Evolutionary conservation across 768 basidiomycete genomes (phyloP).

Genomic region (Brasilioporus rufonigricans): DNA sequence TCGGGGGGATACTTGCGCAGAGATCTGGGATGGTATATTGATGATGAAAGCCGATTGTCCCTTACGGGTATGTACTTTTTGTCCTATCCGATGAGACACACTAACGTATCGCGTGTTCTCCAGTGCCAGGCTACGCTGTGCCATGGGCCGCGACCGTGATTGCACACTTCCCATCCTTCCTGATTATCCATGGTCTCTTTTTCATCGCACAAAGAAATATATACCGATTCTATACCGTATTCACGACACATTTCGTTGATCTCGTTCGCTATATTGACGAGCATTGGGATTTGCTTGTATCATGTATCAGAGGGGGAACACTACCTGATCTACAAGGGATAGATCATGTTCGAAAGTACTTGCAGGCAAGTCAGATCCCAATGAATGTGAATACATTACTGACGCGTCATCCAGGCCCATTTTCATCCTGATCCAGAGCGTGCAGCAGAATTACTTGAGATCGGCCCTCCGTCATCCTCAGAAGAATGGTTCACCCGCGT

Average conservation of each 20-base stretch:
- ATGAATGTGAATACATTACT: not conserved
- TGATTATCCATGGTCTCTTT: constrained; percentile 23
- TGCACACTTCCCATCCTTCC: constrained; percentile 10
- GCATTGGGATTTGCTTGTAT: constrained; percentile 17
- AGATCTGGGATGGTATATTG: constrained; percentile 7
- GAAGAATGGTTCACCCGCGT: constrained; percentile 18
- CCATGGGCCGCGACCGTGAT: constrained; percentile 18
- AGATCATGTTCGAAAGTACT: constrained; percentile 6
- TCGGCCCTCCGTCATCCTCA: constrained; percentile 9
- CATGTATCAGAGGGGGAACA: constrained; percentile 11
- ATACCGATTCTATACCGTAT: not conserved
- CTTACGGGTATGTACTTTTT: not conserved
- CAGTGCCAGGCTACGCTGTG: constrained; percentile 12
- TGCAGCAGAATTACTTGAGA: constrained; percentile 16
- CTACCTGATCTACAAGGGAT: constrained; percentile 16
- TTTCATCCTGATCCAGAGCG: constrained; percentile 15
- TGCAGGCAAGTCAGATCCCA: constrained; percentile 6
- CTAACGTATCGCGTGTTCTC: not conserved
- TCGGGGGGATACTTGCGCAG: constrained; percentile 2
- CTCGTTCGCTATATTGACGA: constrained; percentile 15
- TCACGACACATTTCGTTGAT: constrained; percentile 8
- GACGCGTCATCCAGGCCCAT: not conserved
- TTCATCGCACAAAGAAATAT: constrained; percentile 9
- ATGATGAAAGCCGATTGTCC: constrained; percentile 11
- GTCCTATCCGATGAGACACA: not conserved